Conservation (phyloP, 306 rosid genomes). For the Rosa multiflora region DNA sequence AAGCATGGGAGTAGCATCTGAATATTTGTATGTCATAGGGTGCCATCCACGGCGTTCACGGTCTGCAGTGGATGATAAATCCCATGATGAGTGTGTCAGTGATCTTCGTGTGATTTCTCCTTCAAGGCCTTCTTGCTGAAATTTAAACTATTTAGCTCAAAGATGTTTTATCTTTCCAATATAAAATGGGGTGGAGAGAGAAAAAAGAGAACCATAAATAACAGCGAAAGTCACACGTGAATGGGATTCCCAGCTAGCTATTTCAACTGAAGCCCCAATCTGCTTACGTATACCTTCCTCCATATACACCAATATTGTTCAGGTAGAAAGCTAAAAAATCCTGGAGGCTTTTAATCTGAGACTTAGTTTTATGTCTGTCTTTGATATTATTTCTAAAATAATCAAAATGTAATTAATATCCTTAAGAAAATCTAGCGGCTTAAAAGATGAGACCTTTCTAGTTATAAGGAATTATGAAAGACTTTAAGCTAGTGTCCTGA, state of each 20-base stretch:
- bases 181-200: background rate
- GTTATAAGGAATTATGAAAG: background rate
- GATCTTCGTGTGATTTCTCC: constrained; percentile 83
- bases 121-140: constrained; percentile 83
- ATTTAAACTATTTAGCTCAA: constrained; percentile 23
- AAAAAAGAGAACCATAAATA: background rate
- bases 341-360: background rate
- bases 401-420: background rate
- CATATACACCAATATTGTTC: background rate
- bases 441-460: background rate
- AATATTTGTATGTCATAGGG: constrained; percentile 87
- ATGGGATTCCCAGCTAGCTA: background rate
- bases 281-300: constrained; percentile 1
- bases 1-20: constrained; percentile 88
- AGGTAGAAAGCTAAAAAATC: background rate
- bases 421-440: background rate
- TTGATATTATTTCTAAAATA: background rate
- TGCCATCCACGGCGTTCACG: constrained; percentile 94
- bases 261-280: background rate
- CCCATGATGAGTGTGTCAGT: constrained; percentile 85
- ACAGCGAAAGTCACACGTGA: background rate
- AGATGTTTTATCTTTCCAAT: background rate
- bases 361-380: background rate
- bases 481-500: background rate
- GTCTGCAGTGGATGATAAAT: constrained; percentile 67